These are phyloP conservation scores for Cinnamomum chago DNA, from an alignment of 164 flowering plant species.

Conservation along the genomic window DNA sequence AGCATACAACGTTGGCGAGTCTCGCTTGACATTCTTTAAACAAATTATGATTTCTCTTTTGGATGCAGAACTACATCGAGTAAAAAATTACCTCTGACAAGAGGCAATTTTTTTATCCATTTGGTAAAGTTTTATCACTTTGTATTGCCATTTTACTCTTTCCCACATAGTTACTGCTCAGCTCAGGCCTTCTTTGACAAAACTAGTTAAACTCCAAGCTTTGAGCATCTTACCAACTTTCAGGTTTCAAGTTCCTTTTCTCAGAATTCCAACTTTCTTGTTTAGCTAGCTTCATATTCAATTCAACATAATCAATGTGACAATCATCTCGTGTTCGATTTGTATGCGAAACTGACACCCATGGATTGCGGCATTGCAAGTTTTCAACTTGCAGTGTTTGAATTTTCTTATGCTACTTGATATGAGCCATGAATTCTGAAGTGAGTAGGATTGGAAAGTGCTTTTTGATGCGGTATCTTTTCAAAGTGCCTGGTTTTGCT, in stretches of 20 bases:
- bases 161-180: conserved; percentile 5
- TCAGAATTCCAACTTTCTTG: background rate
- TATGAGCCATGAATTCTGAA: conserved; percentile 15
- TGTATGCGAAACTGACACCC: conserved; percentile 9
- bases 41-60: too few relatives aligned
- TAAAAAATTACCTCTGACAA: background rate
- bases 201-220: conserved; percentile 37
- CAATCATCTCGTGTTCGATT: conserved; percentile 13
- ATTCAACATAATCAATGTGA: conserved; percentile 1
- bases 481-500: conserved; percentile 8
- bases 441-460: conserved; percentile 37
- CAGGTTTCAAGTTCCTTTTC: conserved; percentile 12
- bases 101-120: background rate
- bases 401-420: conserved; percentile 2
- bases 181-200: conserved; percentile 10
- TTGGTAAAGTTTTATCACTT: conserved; percentile 15
- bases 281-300: background rate
- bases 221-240: conserved; percentile 16
- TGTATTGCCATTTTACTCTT: conserved; percentile 13
- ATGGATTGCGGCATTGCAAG: background rate
- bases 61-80: too few relatives aligned
- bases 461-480: conserved; percentile 22
- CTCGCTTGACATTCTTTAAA: too few relatives aligned
- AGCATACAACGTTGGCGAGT: too few relatives aligned
- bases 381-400: conserved; percentile 4